A percentile compares a stretch with the other conserved stretches of the same genome.
Conservation (phyloP, 768 basidiomycete species). For the Termitomyces sp. region DNA sequence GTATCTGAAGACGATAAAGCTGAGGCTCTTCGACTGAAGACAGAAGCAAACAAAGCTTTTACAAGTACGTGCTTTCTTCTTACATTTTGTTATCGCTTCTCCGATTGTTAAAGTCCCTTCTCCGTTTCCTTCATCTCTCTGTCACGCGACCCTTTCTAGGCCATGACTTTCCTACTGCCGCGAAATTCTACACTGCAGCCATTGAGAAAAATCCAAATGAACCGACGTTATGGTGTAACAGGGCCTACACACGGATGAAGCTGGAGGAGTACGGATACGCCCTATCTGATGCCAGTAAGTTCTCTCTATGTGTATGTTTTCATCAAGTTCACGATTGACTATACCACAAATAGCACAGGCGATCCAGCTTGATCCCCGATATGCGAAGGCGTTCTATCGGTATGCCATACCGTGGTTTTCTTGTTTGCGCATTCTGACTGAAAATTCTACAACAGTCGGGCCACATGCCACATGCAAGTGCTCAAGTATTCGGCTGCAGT, state of each 20-base stretch:
- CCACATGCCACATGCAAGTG: constrained; percentile 86
- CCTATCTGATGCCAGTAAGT: constrained; percentile 79
- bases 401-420: constrained; percentile 17
- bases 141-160: constrained; percentile 26
- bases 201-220: constrained; percentile 88
- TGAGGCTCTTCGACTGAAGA: constrained; percentile 71
- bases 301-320: constrained; percentile 2
- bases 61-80: constrained; percentile 39
- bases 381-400: constrained; percentile 90
- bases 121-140: not conserved
- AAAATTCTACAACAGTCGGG: constrained; percentile 51
- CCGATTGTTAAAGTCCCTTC: not conserved
- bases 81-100: not conserved
- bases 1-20: constrained; percentile 70
- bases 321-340: constrained; percentile 5
- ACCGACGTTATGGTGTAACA: constrained; percentile 90
- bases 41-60: constrained; percentile 87
- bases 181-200: constrained; percentile 76
- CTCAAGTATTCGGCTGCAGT: constrained; percentile 85
- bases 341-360: constrained; percentile 64
- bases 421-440: not conserved
- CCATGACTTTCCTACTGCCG: constrained; percentile 76
- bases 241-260: constrained; percentile 90
- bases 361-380: constrained; percentile 82
- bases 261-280: constrained; percentile 94